Evolutionary conservation across 1,284 basidiomycete genomes (phyloP).

Genomic region (Grifola frondosa): DNA sequence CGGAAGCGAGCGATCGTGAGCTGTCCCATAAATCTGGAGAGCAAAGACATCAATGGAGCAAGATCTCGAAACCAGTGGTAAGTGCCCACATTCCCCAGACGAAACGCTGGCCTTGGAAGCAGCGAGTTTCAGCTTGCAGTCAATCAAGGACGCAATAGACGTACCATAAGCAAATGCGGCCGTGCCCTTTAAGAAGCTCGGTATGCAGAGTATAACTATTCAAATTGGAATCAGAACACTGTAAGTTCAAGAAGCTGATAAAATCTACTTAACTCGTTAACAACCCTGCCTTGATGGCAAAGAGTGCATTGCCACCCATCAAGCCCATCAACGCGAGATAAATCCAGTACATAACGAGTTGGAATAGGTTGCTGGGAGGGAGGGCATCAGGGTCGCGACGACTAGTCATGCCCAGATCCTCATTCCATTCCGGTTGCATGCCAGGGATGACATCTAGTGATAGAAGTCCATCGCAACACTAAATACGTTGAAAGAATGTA

Average conservation of each 20-base stretch:
- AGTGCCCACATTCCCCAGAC: slow-evolving; percentile 36
- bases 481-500: not conserved
- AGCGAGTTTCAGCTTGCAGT: slow-evolving; percentile 1
- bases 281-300: slow-evolving; percentile 77
- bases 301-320: slow-evolving; percentile 62
- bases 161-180: slow-evolving; percentile 61
- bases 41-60: not conserved
- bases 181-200: slow-evolving; percentile 53
- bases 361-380: slow-evolving; percentile 60
- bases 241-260: not conserved
- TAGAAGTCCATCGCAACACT: too few relatives aligned
- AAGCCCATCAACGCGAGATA: slow-evolving; percentile 43
- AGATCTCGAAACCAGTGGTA: not conserved
- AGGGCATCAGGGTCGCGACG: slow-evolving; percentile 74
- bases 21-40: slow-evolving; percentile 66
- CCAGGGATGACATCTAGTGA: slow-evolving; percentile 65
- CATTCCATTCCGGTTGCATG: slow-evolving; percentile 39
- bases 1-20: slow-evolving; percentile 67
- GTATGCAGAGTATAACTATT: slow-evolving; percentile 59
- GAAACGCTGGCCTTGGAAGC: slow-evolving; percentile 29
- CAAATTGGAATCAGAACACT: slow-evolving; percentile 1
- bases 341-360: slow-evolving; percentile 47
- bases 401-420: slow-evolving; percentile 55
- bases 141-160: slow-evolving; percentile 22
- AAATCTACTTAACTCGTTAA: slow-evolving; percentile 48